Conservation (phyloP, 2,329 filamentous ascomycete species). For the Zymoseptoria tritici region DNA sequence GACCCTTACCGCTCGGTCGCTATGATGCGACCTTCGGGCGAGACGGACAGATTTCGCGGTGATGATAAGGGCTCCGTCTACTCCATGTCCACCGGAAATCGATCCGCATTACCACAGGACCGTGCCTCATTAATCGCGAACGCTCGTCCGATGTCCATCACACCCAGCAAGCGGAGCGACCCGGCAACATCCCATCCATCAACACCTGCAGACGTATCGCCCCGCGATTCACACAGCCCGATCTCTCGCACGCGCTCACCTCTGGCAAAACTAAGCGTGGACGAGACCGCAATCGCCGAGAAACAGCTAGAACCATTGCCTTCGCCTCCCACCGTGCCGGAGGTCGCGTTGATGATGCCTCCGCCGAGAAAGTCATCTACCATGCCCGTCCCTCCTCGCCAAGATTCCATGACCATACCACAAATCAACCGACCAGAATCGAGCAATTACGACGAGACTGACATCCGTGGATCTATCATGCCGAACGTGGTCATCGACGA, state of each 20-base stretch:
- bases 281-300: constrained; percentile 13
- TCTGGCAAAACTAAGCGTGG: constrained; percentile 11
- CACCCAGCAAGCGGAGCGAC: constrained; percentile 37
- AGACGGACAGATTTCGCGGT: constrained; percentile 22
- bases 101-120: constrained; percentile 28
- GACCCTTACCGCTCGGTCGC: constrained; percentile 72
- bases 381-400: constrained; percentile 16
- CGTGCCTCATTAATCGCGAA: constrained; percentile 49
- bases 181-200: constrained; percentile 24
- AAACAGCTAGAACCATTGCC: constrained; percentile 6
- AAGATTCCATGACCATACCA: constrained; percentile 16
- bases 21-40: constrained; percentile 47
- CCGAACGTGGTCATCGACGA: constrained; percentile 16
- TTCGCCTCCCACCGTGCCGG: constrained; percentile 8
- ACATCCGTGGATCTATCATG: constrained; percentile 7
- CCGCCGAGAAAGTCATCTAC: constrained; percentile 7
- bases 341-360: constrained; percentile 14
- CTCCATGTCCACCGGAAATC: constrained; percentile 42
- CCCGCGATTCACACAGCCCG: constrained; percentile 20
- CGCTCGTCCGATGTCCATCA: constrained; percentile 52
- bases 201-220: constrained; percentile 10
- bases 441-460: constrained; percentile 25
- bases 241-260: background rate
- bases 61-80: constrained; percentile 44
- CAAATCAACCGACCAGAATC: constrained; percentile 17